A percentile compares a stretch with the other conserved stretches of the same genome.
Conservation (phyloP, 2,329 filamentous ascomycete species). For the Cladosporium cucumerinum region DNA sequence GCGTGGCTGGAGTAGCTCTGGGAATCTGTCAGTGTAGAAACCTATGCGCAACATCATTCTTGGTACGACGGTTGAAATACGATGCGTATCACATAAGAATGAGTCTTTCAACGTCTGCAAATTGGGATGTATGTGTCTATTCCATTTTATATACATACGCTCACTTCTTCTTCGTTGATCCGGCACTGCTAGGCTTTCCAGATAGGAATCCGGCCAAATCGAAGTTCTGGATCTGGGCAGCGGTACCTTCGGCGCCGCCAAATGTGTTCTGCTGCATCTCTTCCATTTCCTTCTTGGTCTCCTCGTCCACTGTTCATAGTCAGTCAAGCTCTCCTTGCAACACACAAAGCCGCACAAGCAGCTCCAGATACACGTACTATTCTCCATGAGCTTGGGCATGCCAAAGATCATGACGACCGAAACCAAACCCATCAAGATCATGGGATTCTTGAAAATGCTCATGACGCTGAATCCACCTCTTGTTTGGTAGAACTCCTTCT, state of each 20-base stretch:
- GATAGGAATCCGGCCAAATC: conserved; percentile 68
- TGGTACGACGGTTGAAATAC: not conserved
- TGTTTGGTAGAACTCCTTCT: conserved; percentile 74
- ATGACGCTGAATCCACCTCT: conserved; percentile 65
- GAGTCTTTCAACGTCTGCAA: not conserved
- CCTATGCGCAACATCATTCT: not conserved
- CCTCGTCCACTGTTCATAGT: conserved; percentile 78
- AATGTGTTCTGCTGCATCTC: conserved; percentile 76
- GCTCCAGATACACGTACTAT: conserved; percentile 63
- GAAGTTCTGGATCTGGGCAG: conserved; percentile 58
- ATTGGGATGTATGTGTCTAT: not conserved
- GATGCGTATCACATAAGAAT: not conserved
- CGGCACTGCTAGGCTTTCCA: conserved; percentile 40
- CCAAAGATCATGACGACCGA: conserved; percentile 81
- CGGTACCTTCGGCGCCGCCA: conserved; percentile 39
- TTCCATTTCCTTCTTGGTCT: conserved; percentile 88
- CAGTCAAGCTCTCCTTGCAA: conserved; percentile 14
- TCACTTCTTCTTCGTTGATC: conserved; percentile 11
- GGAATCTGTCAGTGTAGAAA: not conserved
- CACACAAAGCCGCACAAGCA: not conserved
- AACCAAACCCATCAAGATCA: conserved; percentile 88
- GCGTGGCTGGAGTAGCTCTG: not conserved
- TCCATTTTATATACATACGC: not conserved
- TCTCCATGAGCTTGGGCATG: conserved; percentile 93
- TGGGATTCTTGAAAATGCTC: conserved; percentile 84